A percentile compares a stretch with the other conserved stretches of the same genome.
phyloP scores from a whole-genome alignment of 176 grass and related monocot genomes.

The Eleusine coracana region DNA sequence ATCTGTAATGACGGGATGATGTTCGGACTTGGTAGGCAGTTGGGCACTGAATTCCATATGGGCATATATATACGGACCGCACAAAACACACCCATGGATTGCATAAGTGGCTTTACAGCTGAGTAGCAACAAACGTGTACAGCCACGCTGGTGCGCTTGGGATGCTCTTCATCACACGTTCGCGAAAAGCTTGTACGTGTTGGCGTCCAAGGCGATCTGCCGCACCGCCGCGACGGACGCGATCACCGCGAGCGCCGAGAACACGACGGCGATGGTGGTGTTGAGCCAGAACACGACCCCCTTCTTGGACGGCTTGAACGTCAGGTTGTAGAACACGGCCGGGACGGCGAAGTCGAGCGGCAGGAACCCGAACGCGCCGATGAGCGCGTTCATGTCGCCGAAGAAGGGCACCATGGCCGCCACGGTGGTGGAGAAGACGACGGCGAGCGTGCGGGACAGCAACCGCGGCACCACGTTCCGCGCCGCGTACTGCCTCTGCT shows the following conservation, averaged over 20 bases:
- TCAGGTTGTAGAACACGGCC: constrained; percentile 78
- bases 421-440: constrained; percentile 66
- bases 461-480: constrained; percentile 69
- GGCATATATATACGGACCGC: not conserved
- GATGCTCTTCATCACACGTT: constrained; percentile 58
- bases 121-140: not conserved
- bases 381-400: constrained; percentile 84
- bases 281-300: constrained; percentile 82
- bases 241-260: constrained; percentile 58
- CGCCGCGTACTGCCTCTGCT: constrained; percentile 55
- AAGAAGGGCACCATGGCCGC: constrained; percentile 96
- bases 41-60: not conserved
- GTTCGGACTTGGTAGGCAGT: no score
- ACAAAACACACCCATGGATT: not conserved
- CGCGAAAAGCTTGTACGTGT: constrained; percentile 80
- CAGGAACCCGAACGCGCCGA: constrained; percentile 88
- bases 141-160: not conserved
- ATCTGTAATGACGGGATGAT: no score
- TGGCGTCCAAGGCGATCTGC: constrained; percentile 81
- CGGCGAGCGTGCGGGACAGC: constrained; percentile 54
- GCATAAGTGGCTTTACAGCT: not conserved
- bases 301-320: constrained; percentile 79
- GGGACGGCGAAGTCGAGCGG: constrained; percentile 92
- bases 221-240: constrained; percentile 72
- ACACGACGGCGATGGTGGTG: constrained; percentile 62